These are phyloP conservation scores for Rhytidiadelphus loreus DNA, from an alignment of 225 moss, liverwort and hornwort species.

Conservation along the genomic window DNA sequence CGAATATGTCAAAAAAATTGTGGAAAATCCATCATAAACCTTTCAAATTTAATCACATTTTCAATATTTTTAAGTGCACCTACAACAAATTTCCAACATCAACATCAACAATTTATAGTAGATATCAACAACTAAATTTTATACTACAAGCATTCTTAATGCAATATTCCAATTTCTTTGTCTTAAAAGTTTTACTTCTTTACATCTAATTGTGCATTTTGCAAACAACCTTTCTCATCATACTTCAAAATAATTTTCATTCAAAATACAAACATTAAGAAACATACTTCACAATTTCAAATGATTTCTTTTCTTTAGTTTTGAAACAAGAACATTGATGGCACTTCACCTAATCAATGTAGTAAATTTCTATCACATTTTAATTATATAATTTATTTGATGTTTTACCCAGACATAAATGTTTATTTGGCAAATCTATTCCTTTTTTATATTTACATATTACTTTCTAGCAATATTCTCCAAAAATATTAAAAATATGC, in stretches of 20 bases:
- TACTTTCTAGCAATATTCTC: neutral
- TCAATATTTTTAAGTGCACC: neutral
- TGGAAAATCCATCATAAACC: neutral
- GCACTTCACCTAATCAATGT: neutral
- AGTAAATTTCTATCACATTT: too few relatives aligned
- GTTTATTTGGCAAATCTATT: neutral
- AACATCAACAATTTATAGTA: neutral
- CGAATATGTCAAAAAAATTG: neutral
- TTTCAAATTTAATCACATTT: neutral
- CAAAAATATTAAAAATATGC: fast-evolving
- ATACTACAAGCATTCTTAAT: neutral
- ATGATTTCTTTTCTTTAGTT: neutral
- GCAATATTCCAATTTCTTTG: neutral
- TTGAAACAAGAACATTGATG: neutral
- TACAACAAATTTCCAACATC: neutral
- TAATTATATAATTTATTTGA: neutral
- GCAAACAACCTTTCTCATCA: neutral
- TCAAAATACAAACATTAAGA: neutral
- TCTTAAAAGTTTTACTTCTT: neutral
- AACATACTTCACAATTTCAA: neutral
- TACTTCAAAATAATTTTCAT: neutral
- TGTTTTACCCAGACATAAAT: neutral
- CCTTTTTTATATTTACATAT: neutral
- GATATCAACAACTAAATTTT: neutral
- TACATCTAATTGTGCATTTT: neutral